Percentiles rank a stretch among this genome's conserved stretches.
Evolutionary conservation across 23 red algal species (phyloP).

Genomic region (Agarophyton chilense): DNA sequence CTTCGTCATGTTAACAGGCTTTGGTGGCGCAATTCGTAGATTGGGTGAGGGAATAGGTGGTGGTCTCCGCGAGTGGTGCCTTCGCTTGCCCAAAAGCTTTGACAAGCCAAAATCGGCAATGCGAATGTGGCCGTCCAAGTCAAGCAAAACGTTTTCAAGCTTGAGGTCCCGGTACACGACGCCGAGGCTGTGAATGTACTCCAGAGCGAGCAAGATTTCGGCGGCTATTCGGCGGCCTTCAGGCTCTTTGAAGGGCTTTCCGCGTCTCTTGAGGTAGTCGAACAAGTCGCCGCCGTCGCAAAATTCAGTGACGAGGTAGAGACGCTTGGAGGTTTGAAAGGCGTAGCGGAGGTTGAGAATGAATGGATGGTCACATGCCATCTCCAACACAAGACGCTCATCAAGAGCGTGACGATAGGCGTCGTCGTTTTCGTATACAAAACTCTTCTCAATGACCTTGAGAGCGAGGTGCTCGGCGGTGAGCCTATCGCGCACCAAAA

Average conservation of each 20-base stretch:
- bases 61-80: constrained; percentile 39
- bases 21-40: constrained; percentile 38
- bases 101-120: constrained; percentile 90
- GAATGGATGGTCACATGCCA: constrained; percentile 90
- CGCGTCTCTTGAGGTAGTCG: constrained; percentile 78
- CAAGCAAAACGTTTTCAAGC: constrained; percentile 91
- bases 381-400: constrained; percentile 91
- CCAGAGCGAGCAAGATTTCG: constrained; percentile 85
- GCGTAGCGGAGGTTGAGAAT: constrained; percentile 88
- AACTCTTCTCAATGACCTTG: constrained; percentile 92
- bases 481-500: constrained; percentile 70
- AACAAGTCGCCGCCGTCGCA: constrained; percentile 94
- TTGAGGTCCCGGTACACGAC: constrained; percentile 93
- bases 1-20: constrained; percentile 70
- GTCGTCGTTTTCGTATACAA: constrained; percentile 76
- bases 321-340: constrained; percentile 84
- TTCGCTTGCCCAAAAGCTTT: constrained; percentile 73
- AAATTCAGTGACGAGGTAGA: constrained; percentile 94
- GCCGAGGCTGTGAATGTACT: constrained; percentile 84
- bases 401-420: constrained; percentile 85
- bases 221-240: constrained; percentile 67
- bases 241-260: constrained; percentile 70
- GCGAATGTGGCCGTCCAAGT: constrained; percentile 80
- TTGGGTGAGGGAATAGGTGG: constrained; percentile 41
- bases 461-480: constrained; percentile 76